These are phyloP conservation scores for Aureobasidium sp. DNA, from an alignment of 2,329 filamentous ascomycete species.

Conservation along the genomic window DNA sequence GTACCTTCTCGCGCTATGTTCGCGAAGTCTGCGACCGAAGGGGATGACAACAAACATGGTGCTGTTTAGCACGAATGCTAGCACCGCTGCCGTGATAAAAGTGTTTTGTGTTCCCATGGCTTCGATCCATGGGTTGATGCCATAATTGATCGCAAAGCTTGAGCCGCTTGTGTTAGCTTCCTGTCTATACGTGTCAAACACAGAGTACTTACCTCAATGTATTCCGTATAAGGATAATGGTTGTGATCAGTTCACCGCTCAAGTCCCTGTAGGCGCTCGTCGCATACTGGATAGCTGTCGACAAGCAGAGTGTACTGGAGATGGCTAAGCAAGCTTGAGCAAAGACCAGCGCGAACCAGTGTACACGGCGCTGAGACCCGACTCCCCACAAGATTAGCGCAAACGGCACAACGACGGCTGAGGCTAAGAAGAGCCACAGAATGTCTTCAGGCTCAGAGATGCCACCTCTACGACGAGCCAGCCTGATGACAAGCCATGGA, in stretches of 20 bases:
- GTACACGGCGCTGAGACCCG: not conserved
- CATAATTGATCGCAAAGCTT: conserved; percentile 38
- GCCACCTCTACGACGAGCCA: conserved; percentile 34
- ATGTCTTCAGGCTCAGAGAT: conserved; percentile 35
- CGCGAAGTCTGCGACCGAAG: not conserved
- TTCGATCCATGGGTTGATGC: conserved; percentile 38
- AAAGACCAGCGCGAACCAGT: conserved; percentile 20
- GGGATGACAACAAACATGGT: conserved; percentile 5
- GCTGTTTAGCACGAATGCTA: not conserved
- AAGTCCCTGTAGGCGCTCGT: conserved; percentile 24
- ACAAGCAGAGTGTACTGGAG: conserved; percentile 10
- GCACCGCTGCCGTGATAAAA: conserved; percentile 33
- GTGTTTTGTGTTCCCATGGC: conserved; percentile 35
- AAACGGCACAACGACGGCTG: conserved; percentile 5
- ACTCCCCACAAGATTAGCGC: conserved; percentile 9
- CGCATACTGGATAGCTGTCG: conserved; percentile 10
- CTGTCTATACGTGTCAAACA: not conserved
- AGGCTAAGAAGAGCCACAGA: conserved; percentile 30
- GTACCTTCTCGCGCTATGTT: conserved; percentile 6
- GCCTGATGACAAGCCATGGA: conserved; percentile 20
- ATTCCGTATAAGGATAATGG: conserved; percentile 39
- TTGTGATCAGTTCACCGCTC: conserved; percentile 37
- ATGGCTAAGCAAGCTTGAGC: conserved; percentile 25
- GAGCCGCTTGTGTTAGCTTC: not conserved
- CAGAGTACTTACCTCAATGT: conserved; percentile 27